Conservation (phyloP, 176 grass and related monocot species). For the Rhynchospora tenuis region DNA sequence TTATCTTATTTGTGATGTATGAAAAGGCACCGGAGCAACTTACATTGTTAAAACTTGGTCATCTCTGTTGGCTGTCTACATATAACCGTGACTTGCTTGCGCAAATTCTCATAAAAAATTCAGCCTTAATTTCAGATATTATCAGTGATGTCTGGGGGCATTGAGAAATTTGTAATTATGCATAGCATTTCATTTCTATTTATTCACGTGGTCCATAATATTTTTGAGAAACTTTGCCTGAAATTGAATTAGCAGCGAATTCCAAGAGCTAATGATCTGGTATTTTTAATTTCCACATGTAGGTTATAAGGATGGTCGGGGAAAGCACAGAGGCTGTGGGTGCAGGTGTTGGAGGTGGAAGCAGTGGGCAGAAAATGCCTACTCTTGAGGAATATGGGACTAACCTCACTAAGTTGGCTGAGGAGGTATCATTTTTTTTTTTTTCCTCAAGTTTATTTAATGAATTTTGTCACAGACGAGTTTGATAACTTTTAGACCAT, state of each 20-base stretch:
- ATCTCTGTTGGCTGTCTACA: neutral
- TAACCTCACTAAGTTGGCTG: slow-evolving; percentile 95
- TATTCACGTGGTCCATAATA: neutral
- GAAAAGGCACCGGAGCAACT: neutral
- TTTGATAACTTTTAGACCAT: neutral
- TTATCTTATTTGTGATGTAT: neutral
- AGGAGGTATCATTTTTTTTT: slow-evolving; percentile 52
- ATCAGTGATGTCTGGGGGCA: neutral
- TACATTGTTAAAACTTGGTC: neutral
- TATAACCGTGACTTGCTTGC: neutral
- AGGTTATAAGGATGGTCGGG: slow-evolving; percentile 99
- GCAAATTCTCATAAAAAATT: neutral
- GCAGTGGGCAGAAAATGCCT: slow-evolving; percentile 92
- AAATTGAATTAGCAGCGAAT: neutral
- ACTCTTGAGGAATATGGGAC: slow-evolving; percentile 99
- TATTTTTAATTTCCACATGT: slow-evolving; percentile 17
- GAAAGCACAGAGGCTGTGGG: slow-evolving; percentile 92
- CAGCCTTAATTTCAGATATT: neutral
- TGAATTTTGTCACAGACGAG: neutral
- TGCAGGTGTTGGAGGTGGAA: slow-evolving; percentile 86
- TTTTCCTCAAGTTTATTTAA: neutral
- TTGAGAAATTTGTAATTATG: neutral
- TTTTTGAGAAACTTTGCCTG: neutral
- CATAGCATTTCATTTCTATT: neutral
- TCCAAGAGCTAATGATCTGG: neutral